phyloP scores from a whole-genome alignment of 2,329 filamentous ascomycete genomes.

The Colletotrichum nymphaeae region DNA sequence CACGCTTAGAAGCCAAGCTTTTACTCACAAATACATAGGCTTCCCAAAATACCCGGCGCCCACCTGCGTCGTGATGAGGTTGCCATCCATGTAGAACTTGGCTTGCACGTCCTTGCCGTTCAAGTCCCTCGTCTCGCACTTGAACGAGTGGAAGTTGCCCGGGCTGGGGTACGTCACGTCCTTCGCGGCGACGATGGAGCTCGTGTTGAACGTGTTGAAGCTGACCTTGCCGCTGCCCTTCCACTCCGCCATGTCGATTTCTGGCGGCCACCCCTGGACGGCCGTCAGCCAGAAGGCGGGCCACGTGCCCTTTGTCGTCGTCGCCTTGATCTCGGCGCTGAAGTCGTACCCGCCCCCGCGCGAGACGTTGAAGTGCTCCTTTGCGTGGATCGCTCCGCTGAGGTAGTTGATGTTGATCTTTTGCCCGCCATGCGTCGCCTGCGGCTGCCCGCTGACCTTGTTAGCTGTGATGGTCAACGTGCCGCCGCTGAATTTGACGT shows the following conservation, averaged over 20 bases:
- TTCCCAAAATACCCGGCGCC: conserved; percentile 61
- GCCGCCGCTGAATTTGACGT: conserved; percentile 54
- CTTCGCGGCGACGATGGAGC: conserved; percentile 55
- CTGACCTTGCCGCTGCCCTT: conserved; percentile 67
- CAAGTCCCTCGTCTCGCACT: conserved; percentile 60
- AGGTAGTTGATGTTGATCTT: conserved; percentile 63
- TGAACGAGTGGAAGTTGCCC: conserved; percentile 60
- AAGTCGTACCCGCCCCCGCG: conserved; percentile 55
- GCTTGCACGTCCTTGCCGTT: conserved; percentile 64
- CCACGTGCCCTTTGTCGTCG: conserved; percentile 60
- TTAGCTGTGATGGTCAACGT: conserved; percentile 60
- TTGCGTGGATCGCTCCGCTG: conserved; percentile 56
- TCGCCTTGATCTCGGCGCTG: conserved; percentile 52
- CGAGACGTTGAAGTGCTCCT: conserved; percentile 52
- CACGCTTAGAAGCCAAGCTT: not conserved
- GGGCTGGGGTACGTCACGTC: conserved; percentile 61
- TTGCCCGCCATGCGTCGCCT: conserved; percentile 50
- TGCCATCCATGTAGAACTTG: conserved; percentile 65
- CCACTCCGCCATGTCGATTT: conserved; percentile 72
- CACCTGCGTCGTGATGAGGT: conserved; percentile 59
- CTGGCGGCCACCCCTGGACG: conserved; percentile 66
- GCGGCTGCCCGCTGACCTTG: conserved; percentile 53
- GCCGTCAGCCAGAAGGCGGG: conserved; percentile 70
- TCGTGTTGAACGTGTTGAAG: conserved; percentile 67
- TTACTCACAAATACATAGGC: conserved; percentile 54